Base-by-base conservation (phyloP, 1,284 basidiomycete genomes). In the Megacollybia platyphylla region DNA sequence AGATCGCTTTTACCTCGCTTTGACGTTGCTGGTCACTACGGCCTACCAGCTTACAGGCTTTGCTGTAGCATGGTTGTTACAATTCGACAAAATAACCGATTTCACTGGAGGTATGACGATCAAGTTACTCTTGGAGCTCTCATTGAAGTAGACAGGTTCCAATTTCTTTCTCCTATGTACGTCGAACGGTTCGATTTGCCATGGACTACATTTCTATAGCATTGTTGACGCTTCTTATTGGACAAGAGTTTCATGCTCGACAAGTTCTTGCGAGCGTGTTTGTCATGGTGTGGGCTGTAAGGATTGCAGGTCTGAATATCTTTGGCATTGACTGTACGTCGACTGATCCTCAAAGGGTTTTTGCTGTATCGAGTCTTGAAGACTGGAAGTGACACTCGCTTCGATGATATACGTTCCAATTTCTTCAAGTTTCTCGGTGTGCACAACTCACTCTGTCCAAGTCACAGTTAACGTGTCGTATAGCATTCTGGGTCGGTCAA, bases 21-120 rank as follows among this genome's bases (percentile, higher is more conserved):
- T 86, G 29, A 80, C 81, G 5, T 58, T 81, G 18, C 65, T 87
- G 31, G 68, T 86, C 45, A 83, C 81, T 0, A 56, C 76, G 18
- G 79, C 60, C 15, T 85, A 77, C 57, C 83, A 86, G 54, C 60
- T 77, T 1, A 48, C 66, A 0, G 82, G 82, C 4, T 86, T 87
- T 52, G 64, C 70, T 9, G 75, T 86, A 44, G 78, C 80, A 5
- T 84, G 75, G 72, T 74, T 72, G 0, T 63, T 79, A 34, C 71
- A 79, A 64, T 80, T 84, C 52, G 80, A 85, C 58, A 83, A 84
- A 56, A 77, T 85, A 40, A 83, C 80, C 7, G 81, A 78, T 52
- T 71, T 79, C 47, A 77, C 74, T 3, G 75, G 76, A 46, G 72
- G 74, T 71, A 30, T 54, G 9, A n/a, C 31, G 32, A n/a, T 18